Evolutionary conservation across 305 asterid genomes (phyloP).

Genomic region (Rubia tinctorum): DNA sequence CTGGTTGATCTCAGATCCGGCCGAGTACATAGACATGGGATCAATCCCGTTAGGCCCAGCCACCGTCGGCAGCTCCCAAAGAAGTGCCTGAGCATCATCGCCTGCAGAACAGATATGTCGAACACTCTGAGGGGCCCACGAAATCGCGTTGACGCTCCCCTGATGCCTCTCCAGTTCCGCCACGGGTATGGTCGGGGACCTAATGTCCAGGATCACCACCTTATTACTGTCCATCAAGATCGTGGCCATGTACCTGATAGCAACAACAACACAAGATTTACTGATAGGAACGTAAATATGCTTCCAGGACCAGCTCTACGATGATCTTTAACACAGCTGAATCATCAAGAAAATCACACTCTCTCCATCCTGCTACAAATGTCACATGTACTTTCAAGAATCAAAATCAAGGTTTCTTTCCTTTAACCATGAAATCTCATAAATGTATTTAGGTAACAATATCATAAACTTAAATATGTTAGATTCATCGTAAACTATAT

Average conservation of each 20-base stretch:
- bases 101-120: constrained; percentile 85
- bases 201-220: constrained; percentile 70
- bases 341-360: no score
- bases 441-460: no score
- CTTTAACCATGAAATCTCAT: not conserved
- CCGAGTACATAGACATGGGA: constrained; percentile 62
- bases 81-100: constrained; percentile 78
- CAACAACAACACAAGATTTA: not conserved
- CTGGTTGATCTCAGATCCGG: constrained; percentile 73
- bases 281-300: no score
- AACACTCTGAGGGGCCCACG: constrained; percentile 86
- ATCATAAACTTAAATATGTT: no score
- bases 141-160: constrained; percentile 72
- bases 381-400: no score
- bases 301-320: not conserved
- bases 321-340: no score
- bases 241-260: constrained; percentile 59
- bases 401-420: no score
- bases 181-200: constrained; percentile 73
- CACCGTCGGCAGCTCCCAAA: constrained; percentile 87
- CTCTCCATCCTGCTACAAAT: no score
- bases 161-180: constrained; percentile 79
- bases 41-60: constrained; percentile 92
- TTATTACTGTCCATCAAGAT: constrained; percentile 73
- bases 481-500: not conserved